Percentiles rank a stretch among this genome's conserved stretches.
phyloP scores from a whole-genome alignment of 495 filamentous ascomycete genomes.

The Penicillium atrosanguineum region DNA sequence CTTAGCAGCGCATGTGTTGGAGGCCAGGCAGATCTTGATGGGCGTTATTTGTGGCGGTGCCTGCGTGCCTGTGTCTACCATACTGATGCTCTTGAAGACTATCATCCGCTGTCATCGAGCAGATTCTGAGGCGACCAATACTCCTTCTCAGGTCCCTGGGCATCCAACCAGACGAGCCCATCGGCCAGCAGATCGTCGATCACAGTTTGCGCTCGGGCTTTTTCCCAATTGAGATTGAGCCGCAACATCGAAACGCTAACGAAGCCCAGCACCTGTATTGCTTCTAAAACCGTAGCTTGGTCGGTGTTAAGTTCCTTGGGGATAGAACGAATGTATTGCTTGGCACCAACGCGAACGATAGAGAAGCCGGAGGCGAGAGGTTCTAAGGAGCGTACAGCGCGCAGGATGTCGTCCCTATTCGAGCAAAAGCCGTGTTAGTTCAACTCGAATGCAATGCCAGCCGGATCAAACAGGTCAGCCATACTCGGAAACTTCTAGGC shows the following conservation, averaged over 20 bases:
- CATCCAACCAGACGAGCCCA: conserved; percentile 92
- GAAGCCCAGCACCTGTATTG: conserved; percentile 79
- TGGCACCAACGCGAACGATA: conserved; percentile 73
- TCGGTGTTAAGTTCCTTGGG: conserved; percentile 97
- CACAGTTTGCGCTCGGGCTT: conserved; percentile 80
- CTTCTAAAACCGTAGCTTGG: conserved; percentile 88
- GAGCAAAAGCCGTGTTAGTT: not conserved
- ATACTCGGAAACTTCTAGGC: conserved; percentile 67
- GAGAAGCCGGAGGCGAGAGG: conserved; percentile 87
- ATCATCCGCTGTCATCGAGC: conserved; percentile 41
- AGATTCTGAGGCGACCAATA: conserved; percentile 82
- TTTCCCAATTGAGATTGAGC: conserved; percentile 84
- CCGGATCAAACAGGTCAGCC: conserved; percentile 4
- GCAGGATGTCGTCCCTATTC: conserved; percentile 79
- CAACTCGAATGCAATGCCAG: not conserved
- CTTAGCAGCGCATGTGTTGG: not conserved
- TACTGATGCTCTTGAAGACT: not conserved
- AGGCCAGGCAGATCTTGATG: not conserved
- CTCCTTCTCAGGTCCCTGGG: conserved; percentile 81
- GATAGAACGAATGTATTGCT: conserved; percentile 85
- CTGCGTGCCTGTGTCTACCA: not conserved
- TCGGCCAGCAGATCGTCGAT: conserved; percentile 89
- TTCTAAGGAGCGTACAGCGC: conserved; percentile 82
- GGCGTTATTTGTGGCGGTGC: not conserved
- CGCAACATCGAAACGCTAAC: conserved; percentile 90